A percentile compares a stretch with the other conserved stretches of the same genome.
phyloP scores from a whole-genome alignment of 2,329 filamentous ascomycete genomes.

The Stemphylium lycopersici region DNA sequence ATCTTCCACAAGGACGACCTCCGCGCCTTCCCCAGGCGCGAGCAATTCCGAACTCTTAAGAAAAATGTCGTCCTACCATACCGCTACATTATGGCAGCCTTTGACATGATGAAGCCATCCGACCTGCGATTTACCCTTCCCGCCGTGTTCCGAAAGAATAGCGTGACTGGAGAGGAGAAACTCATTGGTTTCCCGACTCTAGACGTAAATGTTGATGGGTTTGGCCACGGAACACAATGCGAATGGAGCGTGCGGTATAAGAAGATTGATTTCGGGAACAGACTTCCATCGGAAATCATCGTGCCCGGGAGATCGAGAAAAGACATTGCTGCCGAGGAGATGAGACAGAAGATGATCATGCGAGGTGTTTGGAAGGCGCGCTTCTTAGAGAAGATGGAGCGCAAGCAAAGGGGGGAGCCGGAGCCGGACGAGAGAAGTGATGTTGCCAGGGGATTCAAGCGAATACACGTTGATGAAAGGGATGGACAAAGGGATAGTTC shows the following conservation, averaged over 20 bases:
- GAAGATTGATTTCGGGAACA: slow-evolving; percentile 27
- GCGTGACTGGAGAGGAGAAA: slow-evolving; percentile 17
- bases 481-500: neutral
- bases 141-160: slow-evolving; percentile 28
- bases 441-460: slow-evolving; percentile 3
- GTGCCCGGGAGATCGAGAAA: slow-evolving; percentile 11
- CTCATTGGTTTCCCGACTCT: slow-evolving; percentile 36
- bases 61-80: slow-evolving; percentile 1
- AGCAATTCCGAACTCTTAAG: neutral
- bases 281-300: slow-evolving; percentile 8
- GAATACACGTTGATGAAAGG: slow-evolving; percentile 2
- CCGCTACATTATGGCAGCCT: slow-evolving; percentile 18
- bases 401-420: neutral
- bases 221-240: slow-evolving; percentile 14
- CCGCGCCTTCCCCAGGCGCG: slow-evolving; percentile 4
- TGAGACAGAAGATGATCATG: neutral
- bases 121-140: slow-evolving; percentile 31
- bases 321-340: slow-evolving; percentile 13
- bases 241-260: slow-evolving; percentile 36
- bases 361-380: neutral
- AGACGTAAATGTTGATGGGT: slow-evolving; percentile 18
- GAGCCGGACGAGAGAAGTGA: neutral
- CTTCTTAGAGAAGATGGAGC: neutral
- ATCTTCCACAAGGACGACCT: slow-evolving; percentile 27
- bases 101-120: slow-evolving; percentile 25